These are phyloP conservation scores for Pythium chondricola DNA, from an alignment of 352 stramenopile genomes.

Conservation along the genomic window DNA sequence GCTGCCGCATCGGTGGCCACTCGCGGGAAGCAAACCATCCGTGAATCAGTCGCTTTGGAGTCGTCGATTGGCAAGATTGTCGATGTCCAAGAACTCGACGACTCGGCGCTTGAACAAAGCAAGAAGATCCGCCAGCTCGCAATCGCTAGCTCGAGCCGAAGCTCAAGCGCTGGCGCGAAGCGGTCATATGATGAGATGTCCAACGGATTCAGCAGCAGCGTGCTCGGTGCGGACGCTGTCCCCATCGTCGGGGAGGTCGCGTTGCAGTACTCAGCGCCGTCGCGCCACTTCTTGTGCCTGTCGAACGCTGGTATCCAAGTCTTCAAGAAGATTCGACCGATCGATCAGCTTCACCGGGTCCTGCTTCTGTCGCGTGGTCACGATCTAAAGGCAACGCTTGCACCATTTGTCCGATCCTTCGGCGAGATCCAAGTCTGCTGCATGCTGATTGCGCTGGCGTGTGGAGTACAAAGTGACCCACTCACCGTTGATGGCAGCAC, in stretches of 20 bases:
- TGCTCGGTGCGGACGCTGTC: slow-evolving; percentile 19
- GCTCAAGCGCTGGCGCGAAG: slow-evolving; percentile 32
- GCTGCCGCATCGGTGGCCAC: slow-evolving; percentile 24
- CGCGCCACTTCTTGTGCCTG: slow-evolving; percentile 81
- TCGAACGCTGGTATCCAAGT: slow-evolving; percentile 84
- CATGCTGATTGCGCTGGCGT: slow-evolving; percentile 87
- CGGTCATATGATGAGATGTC: slow-evolving; percentile 77
- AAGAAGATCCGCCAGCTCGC: slow-evolving; percentile 6
- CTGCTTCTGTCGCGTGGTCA: slow-evolving; percentile 63
- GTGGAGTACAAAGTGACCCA: slow-evolving; percentile 74
- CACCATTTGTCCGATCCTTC: slow-evolving; percentile 78
- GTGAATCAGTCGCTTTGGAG: slow-evolving; percentile 70
- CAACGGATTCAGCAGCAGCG: slow-evolving; percentile 24
- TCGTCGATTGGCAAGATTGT: slow-evolving; percentile 81
- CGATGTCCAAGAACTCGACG: slow-evolving; percentile 64
- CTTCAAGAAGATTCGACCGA: slow-evolving; percentile 86
- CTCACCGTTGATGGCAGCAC: slow-evolving; percentile 46
- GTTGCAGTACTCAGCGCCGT: slow-evolving; percentile 76
- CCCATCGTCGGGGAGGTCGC: slow-evolving; percentile 73
- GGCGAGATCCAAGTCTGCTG: slow-evolving; percentile 78
- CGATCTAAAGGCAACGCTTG: slow-evolving; percentile 56
- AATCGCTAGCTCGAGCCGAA: not conserved
- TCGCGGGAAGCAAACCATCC: slow-evolving; percentile 60
- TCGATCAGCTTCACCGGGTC: slow-evolving; percentile 81
- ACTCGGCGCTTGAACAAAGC: slow-evolving; percentile 6